Percentiles rank a stretch among this genome's conserved stretches.
Evolutionary conservation across 768 basidiomycete species (phyloP).

Genomic region (Porpolomopsis calyptriformis): DNA sequence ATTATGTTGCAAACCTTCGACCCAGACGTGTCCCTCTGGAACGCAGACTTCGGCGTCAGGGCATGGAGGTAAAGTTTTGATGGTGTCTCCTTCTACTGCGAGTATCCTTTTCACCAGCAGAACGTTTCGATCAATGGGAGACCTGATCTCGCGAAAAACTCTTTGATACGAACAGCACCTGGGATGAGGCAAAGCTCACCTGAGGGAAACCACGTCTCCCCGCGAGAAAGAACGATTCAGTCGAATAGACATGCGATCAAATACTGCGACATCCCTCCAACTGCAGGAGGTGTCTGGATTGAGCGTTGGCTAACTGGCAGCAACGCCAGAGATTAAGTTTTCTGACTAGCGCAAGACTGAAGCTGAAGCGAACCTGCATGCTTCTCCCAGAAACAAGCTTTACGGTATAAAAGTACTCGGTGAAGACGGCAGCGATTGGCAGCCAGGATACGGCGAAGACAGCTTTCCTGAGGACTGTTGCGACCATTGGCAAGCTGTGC

Average conservation of each 20-base stretch:
- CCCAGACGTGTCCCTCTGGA: conserved; percentile 60
- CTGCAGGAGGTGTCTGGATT: conserved; percentile 62
- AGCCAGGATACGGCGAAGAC: conserved; percentile 41
- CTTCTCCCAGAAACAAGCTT: conserved; percentile 51
- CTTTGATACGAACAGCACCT: neutral
- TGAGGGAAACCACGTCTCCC: conserved; percentile 58
- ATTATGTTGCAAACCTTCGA: conserved; percentile 43
- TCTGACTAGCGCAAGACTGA: neutral
- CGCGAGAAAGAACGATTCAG: conserved; percentile 28
- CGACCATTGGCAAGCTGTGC: no score
- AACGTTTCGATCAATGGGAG: conserved; percentile 43
- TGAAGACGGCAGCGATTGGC: conserved; percentile 39
- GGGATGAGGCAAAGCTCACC: no score
- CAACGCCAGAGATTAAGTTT: neutral
- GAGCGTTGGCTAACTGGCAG: conserved; percentile 46
- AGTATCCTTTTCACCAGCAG: conserved; percentile 58
- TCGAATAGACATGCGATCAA: conserved; percentile 40
- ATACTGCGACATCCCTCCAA: conserved; percentile 53
- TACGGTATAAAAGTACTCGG: conserved; percentile 40
- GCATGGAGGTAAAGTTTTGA: conserved; percentile 62
- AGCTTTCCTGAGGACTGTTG: conserved; percentile 2
- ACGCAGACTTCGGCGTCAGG: conserved; percentile 42
- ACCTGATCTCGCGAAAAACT: conserved; percentile 27
- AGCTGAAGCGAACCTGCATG: conserved; percentile 50
- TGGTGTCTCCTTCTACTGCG: conserved; percentile 50